These are phyloP conservation scores for Didymella exigua DNA, from an alignment of 2,329 filamentous ascomycete genomes.

Conservation along the genomic window DNA sequence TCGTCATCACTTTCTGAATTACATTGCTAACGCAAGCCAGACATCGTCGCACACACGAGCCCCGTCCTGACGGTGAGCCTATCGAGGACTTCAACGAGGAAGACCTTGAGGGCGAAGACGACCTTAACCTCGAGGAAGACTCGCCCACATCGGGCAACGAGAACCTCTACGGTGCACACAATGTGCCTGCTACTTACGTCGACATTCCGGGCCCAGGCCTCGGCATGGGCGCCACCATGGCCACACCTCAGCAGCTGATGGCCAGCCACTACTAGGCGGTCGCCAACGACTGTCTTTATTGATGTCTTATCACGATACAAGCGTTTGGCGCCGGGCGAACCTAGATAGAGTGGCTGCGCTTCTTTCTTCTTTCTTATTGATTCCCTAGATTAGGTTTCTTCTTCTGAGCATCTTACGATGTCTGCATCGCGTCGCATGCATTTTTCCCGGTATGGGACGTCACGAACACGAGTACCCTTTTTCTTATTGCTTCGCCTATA, in stretches of 20 bases:
- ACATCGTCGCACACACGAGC: slow-evolving; percentile 82
- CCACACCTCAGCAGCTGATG: slow-evolving; percentile 51
- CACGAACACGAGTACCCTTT: slow-evolving; percentile 26
- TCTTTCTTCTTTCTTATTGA: slow-evolving; percentile 22
- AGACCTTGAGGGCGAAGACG: slow-evolving; percentile 86
- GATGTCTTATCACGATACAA: slow-evolving; percentile 33
- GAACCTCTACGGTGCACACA: slow-evolving; percentile 52
- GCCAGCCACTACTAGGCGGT: slow-evolving; percentile 51
- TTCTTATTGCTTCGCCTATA: slow-evolving; percentile 11
- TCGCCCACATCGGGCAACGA: slow-evolving; percentile 74
- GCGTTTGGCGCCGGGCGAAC: slow-evolving; percentile 34
- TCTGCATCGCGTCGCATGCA: slow-evolving; percentile 38
- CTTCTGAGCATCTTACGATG: slow-evolving; percentile 21
- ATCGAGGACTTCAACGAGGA: slow-evolving; percentile 73
- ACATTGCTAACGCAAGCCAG: slow-evolving; percentile 52
- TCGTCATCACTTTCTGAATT: slow-evolving; percentile 12
- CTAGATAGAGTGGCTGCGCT: slow-evolving; percentile 25
- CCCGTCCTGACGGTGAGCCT: slow-evolving; percentile 67
- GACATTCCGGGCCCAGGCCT: slow-evolving; percentile 45
- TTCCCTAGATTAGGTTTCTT: slow-evolving; percentile 30
- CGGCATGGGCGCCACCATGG: slow-evolving; percentile 49
- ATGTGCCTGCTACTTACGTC: slow-evolving; percentile 41
- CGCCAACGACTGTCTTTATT: slow-evolving; percentile 15
- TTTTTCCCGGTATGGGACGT: slow-evolving; percentile 20
- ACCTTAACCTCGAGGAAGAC: slow-evolving; percentile 78